These are phyloP conservation scores for Phylloporus sp. DNA, from an alignment of 768 basidiomycete genomes.

Conservation along the genomic window DNA sequence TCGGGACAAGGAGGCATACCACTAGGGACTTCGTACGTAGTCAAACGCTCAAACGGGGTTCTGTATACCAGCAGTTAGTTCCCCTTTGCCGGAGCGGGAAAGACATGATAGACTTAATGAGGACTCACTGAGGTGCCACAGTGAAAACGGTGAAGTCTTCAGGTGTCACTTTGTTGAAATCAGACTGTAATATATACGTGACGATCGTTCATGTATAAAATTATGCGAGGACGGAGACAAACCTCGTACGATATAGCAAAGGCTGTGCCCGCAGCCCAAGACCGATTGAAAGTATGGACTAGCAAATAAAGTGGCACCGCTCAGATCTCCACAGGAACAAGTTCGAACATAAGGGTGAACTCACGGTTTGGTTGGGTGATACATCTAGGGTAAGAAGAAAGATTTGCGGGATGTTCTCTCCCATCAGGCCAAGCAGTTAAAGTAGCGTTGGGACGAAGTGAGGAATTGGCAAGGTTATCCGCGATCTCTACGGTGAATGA, in stretches of 20 bases:
- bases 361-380: slow-evolving; percentile 11
- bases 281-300: slow-evolving; percentile 15
- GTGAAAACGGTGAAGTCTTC: slow-evolving; percentile 3
- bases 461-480: neutral
- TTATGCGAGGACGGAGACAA: neutral
- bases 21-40: slow-evolving; percentile 3
- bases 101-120: too few relatives aligned
- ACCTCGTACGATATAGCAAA: slow-evolving; percentile 13
- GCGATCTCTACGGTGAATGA: slow-evolving; percentile 2
- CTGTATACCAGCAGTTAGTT: slow-evolving; percentile 2
- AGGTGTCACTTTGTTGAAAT: neutral
- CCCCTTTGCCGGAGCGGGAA: neutral
- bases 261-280: slow-evolving; percentile 7
- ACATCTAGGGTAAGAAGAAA: neutral
- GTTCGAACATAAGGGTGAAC: neutral
- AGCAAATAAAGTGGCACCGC: neutral
- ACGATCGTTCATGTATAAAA: neutral
- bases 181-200: neutral
- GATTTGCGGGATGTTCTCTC: neutral
- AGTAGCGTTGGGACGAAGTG: rapidly evolving
- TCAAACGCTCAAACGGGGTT: slow-evolving; percentile 1
- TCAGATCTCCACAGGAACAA: neutral
- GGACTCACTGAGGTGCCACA: neutral
- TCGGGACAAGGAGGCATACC: slow-evolving; percentile 5
- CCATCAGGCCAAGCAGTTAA: slow-evolving; percentile 8